Evolutionary conservation across 176 grass and related monocot species (phyloP).

Genomic region (Puya raimondii): DNA sequence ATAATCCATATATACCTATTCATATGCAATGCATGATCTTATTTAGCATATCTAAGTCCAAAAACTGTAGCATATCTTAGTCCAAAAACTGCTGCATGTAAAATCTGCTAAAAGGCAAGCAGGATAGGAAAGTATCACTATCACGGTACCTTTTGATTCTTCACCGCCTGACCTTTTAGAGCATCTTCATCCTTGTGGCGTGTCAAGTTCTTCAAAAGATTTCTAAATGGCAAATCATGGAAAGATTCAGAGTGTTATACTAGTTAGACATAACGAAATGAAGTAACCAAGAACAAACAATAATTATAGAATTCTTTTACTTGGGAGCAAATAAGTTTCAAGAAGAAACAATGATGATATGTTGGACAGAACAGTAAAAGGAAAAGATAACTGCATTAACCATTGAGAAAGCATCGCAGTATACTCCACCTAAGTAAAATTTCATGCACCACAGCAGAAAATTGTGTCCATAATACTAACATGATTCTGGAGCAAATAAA

Average conservation of each 20-base stretch:
- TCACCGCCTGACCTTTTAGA: conserved; percentile 55
- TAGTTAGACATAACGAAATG: neutral
- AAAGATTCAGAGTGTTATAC: neutral
- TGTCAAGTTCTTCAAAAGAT: conserved; percentile 43
- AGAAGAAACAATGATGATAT: no score
- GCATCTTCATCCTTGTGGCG: conserved; percentile 67
- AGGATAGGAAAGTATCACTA: neutral
- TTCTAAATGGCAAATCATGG: conserved; percentile 11
- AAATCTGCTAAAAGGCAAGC: neutral
- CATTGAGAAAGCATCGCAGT: no score
- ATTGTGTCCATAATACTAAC: no score
- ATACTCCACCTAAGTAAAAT: no score
- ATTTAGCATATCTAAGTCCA: neutral
- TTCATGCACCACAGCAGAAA: no score
- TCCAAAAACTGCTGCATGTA: neutral
- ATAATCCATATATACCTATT: no score
- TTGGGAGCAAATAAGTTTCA: no score
- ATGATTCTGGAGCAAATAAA: no score
- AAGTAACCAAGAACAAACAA: neutral
- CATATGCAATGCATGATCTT: neutral
- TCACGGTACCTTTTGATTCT: conserved; percentile 63
- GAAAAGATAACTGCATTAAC: no score
- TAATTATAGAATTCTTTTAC: no score
- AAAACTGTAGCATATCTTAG: neutral
- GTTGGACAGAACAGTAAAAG: no score